Evolutionary conservation across 2,329 filamentous ascomycete species (phyloP), one percentile per base, ranked within the genome.

Genomic region (Penicillium sp.): DNA sequence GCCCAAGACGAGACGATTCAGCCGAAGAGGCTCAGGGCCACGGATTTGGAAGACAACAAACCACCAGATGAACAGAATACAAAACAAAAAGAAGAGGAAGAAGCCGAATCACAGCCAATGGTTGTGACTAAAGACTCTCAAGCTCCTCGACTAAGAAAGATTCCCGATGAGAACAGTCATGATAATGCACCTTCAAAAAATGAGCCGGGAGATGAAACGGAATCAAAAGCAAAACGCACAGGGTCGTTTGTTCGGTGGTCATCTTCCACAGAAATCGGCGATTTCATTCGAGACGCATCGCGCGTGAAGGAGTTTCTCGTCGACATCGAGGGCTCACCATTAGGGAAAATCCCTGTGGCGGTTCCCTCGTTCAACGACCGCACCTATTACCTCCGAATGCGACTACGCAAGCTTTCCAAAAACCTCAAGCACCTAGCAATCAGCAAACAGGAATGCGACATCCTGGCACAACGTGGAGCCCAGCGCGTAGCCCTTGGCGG

Each of bases 241-340:
- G 75, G 81, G 24, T 76, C 80, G 56, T 94, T 93, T 77, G 90
- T 96, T 2, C 86, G 91, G 28, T 97, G 92, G 92, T 91, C 88
- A 46, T 85, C 86, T 43, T 90, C 87, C 28, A 96, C 92, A 1
- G 92, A 97, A 69, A 88, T 97, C 30, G 92, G 92, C 9, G 92
- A 96, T 74, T 97, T 97, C 67, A 94, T 97, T 62, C 85, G 91
- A 8, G 92, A 97, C 68, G 91, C 92, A 0, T 90, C 91, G 0
- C 81, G 90, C 3, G 90, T 89, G 0, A 85, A 89, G 55, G 90
- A 96, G 67, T 96, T 97, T 67, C 85, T 88, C 3, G 85, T 97
- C 45, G 84, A 88, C 53, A 90, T 97, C 56, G 88, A 95, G 68
- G 90, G 90, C 0, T 79, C 80, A 0, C 76, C 80, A 0, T 70